Conservation (phyloP, 352 stramenopile genomes). For the Peronospora destructor region DNA sequence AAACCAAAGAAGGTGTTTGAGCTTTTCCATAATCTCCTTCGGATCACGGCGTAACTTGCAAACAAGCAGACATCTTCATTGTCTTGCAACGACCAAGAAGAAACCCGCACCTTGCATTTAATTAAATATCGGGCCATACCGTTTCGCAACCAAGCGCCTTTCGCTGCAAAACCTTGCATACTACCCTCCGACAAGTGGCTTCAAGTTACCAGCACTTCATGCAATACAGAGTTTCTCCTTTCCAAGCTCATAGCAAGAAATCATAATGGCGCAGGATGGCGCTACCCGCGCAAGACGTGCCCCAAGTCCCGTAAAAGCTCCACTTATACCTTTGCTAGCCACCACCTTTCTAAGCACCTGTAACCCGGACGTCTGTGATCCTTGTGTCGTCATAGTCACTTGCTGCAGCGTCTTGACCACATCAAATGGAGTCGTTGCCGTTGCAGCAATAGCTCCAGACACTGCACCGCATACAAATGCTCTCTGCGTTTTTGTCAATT, state of each 20-base stretch:
- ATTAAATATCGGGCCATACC: neutral
- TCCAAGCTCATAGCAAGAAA: conserved; percentile 74
- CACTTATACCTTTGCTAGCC: conserved; percentile 35
- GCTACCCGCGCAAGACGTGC: conserved; percentile 61
- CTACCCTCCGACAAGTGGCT: conserved; percentile 2
- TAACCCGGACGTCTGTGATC: conserved; percentile 31
- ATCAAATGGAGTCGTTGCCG: conserved; percentile 92
- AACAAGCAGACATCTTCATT: no score
- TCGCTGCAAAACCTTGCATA: conserved; percentile 13
- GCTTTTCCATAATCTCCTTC: no score
- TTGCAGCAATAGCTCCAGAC: conserved; percentile 84
- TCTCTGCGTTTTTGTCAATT: conserved; percentile 49
- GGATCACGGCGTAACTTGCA: no score
- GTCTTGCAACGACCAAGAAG: neutral
- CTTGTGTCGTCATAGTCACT: conserved; percentile 40
- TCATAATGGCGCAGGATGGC: conserved; percentile 85
- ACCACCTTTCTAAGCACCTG: conserved; percentile 48
- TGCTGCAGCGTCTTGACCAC: conserved; percentile 93
- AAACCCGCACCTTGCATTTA: neutral
- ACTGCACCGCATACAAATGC: conserved; percentile 83
- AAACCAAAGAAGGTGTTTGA: no score
- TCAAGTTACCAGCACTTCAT: conserved; percentile 16
- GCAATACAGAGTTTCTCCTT: conserved; percentile 62
- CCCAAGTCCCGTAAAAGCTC: conserved; percentile 58
- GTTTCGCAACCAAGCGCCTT: neutral